Conservation (phyloP, 345 rosid species). For the Sisymbrium irio region DNA sequence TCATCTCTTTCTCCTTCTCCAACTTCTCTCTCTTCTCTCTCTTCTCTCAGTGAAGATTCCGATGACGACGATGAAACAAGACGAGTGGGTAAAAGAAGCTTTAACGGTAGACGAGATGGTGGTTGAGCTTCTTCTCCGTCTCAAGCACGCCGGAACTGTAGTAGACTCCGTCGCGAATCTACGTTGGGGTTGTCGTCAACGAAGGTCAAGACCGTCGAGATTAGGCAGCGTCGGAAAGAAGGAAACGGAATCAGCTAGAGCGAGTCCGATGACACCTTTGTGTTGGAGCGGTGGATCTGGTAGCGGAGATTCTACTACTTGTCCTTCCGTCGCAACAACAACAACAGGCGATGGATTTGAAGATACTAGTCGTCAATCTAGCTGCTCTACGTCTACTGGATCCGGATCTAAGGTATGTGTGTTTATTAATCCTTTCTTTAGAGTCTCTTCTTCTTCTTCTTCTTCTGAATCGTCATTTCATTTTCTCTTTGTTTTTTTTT, state of each 20-base stretch:
- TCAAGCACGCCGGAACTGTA: slow-evolving; percentile 40
- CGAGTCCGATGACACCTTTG: slow-evolving; percentile 64
- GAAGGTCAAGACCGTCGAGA: slow-evolving; percentile 43
- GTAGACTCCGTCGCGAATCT: slow-evolving; percentile 30
- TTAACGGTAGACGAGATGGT: slow-evolving; percentile 59
- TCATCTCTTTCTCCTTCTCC: slow-evolving; percentile 11
- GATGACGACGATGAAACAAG: slow-evolving; percentile 23
- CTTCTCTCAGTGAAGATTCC: slow-evolving; percentile 8
- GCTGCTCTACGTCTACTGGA: slow-evolving; percentile 42
- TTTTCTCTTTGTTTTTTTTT: neutral
- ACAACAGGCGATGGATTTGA: slow-evolving; percentile 64
- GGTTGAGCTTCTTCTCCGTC: slow-evolving; percentile 57
- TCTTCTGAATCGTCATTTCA: neutral
- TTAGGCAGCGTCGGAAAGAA: slow-evolving; percentile 34
- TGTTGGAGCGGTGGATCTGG: slow-evolving; percentile 64
- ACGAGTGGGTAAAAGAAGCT: slow-evolving; percentile 68
- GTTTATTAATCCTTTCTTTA: too few species aligned
- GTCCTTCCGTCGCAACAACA: slow-evolving; percentile 55
- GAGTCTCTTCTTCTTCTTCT: too few species aligned
- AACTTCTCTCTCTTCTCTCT: slow-evolving; percentile 25
- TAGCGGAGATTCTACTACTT: slow-evolving; percentile 31
- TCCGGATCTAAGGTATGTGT: slow-evolving; percentile 79
- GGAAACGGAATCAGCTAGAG: slow-evolving; percentile 45
- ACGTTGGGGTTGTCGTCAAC: slow-evolving; percentile 59
- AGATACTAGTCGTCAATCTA: slow-evolving; percentile 49